Percentiles rank a stretch among this genome's conserved stretches.
Evolutionary conservation across 2,329 filamentous ascomycete species (phyloP).

Genomic region (Fusarium brachygibbosum): DNA sequence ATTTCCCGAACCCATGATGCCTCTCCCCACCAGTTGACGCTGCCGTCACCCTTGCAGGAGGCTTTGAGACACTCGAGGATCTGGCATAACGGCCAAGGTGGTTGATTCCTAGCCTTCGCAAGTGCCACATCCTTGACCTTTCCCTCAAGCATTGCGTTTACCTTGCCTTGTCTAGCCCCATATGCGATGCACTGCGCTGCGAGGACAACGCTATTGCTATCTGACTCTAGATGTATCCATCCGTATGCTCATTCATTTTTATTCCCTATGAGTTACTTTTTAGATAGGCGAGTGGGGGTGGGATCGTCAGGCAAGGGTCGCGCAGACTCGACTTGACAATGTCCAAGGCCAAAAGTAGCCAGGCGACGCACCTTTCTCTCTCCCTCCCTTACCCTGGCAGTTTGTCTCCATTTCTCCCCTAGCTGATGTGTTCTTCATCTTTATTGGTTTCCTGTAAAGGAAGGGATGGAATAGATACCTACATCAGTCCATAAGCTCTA

Average conservation of each 20-base stretch:
- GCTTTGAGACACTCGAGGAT: slow-evolving; percentile 49
- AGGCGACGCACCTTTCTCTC: slow-evolving; percentile 38
- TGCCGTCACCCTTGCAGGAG: slow-evolving; percentile 49
- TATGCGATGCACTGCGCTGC: slow-evolving; percentile 3
- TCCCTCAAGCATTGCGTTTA: slow-evolving; percentile 23
- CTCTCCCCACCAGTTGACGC: slow-evolving; percentile 42
- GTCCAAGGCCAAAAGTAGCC: slow-evolving; percentile 49
- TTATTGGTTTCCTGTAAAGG: slow-evolving; percentile 34
- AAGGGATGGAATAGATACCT: slow-evolving; percentile 45
- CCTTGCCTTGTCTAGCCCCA: slow-evolving; percentile 3
- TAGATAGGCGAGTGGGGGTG: slow-evolving; percentile 46
- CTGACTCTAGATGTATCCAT: slow-evolving; percentile 21
- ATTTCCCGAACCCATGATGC: slow-evolving; percentile 45
- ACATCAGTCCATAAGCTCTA: slow-evolving; percentile 43
- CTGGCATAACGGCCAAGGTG: slow-evolving; percentile 51
- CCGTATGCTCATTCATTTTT: slow-evolving; percentile 32
- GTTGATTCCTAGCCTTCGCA: slow-evolving; percentile 38
- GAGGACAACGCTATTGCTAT: slow-evolving; percentile 37
- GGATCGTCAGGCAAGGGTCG: slow-evolving; percentile 46
- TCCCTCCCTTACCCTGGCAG: slow-evolving; percentile 34
- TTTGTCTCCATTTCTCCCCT: slow-evolving; percentile 31
- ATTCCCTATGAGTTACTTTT: slow-evolving; percentile 38
- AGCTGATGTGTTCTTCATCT: slow-evolving; percentile 24
- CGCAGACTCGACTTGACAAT: slow-evolving; percentile 42
- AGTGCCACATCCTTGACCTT: slow-evolving; percentile 33